Evolutionary conservation across 768 basidiomycete species (phyloP), one percentile per base, ranked within the genome.

Genomic region (Infundibulicybe gibba): DNA sequence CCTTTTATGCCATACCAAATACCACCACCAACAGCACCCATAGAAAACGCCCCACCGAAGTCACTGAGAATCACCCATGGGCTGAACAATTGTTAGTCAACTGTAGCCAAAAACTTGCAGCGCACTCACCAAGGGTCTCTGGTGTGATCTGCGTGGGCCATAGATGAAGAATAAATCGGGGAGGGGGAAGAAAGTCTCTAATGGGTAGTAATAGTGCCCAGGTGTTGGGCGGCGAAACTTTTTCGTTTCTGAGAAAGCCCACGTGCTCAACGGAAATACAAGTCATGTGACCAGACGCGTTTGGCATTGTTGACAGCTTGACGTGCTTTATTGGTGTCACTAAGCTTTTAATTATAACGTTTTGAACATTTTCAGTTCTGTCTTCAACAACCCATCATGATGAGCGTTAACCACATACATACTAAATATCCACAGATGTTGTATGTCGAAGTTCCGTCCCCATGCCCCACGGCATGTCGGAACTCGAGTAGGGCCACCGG

Each of bases 1-100:
- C 95, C 95, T 71, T 98, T 98, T 57, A 97, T 93, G 47, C 94
- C 92, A 69, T 97, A 94, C 95, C 95, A 98, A 61, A 97, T 92
- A 54, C 90, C 93, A 60, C 95, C 95, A 58, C 95, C 95, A 45
- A 98, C 85, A 31, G 94, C 92, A 64, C 94, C 94, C 94, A 97
- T 97, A 14, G 94, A 82, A 68, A 97, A 95, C 12, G 94, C 94
- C 51, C 93, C 94, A 50, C 95, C 94, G 67, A 94, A 95, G 74
- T 98, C 95, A 75, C 91, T 97, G 58, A 97, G 85, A 63, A 97
- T 89, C 44, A 97, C 94, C 92, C 93, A 97, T 59, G 95, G 95
- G 70, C 95, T 97, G 58, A 30, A 41, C 40, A 44, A 41, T 37
- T 33, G 41, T 40, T 16, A 44, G 12, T 12, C 30, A 17, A 35